Conservation (phyloP, 2,329 filamentous ascomycete genomes). For the Nemania sp. region DNA sequence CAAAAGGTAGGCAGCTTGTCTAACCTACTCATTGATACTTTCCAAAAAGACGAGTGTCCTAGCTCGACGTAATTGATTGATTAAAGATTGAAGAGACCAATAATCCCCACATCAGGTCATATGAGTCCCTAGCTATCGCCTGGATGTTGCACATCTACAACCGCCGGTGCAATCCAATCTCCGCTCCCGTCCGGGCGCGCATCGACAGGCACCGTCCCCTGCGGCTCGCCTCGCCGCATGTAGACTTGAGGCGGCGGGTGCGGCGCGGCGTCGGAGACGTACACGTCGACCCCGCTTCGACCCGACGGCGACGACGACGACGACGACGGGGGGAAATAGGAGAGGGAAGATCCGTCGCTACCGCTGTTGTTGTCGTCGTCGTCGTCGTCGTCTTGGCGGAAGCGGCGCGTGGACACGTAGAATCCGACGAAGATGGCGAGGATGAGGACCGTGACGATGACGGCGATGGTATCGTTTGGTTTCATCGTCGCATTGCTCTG, state of each 20-base stretch:
- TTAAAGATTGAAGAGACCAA: too few species aligned
- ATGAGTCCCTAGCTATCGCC: neutral
- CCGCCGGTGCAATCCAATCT: neutral
- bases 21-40: too few species aligned
- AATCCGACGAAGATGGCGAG: neutral
- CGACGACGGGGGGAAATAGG: neutral
- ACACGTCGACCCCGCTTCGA: neutral
- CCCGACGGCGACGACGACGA: too few species aligned
- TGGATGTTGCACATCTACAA: neutral
- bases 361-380: neutral
- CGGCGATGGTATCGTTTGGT: conserved; percentile 17
- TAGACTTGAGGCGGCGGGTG: neutral
- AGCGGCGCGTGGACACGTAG: neutral
- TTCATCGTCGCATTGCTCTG: conserved; percentile 7
- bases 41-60: too few species aligned
- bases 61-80: too few species aligned
- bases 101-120: neutral
- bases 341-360: neutral
- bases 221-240: neutral
- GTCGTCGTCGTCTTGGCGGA: neutral
- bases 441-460: conserved; percentile 8
- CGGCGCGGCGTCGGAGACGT: neutral
- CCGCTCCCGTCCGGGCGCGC: neutral
- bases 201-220: neutral
- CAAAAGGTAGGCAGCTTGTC: too few species aligned